Percentiles rank a stretch among this genome's conserved stretches.
Evolutionary conservation across 2,329 filamentous ascomycete genomes (phyloP).

Genomic region (Huntiella abstrusa): DNA sequence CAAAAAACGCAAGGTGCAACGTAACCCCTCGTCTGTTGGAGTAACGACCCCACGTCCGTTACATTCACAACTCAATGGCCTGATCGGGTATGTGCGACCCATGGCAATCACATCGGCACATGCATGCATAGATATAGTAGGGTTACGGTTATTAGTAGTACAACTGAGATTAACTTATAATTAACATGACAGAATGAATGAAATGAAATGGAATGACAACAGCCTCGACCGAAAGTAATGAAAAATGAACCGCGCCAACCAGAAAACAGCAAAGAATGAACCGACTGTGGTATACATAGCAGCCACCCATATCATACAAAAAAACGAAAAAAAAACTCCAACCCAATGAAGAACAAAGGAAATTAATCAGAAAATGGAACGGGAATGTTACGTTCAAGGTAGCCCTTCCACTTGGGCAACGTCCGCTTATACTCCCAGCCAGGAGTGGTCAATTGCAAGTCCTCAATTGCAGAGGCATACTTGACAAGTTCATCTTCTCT

Average conservation of each 20-base stretch:
- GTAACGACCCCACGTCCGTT: too few relatives aligned
- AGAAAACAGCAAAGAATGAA: slow-evolving; percentile 3
- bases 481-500: slow-evolving; percentile 37
- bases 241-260: slow-evolving; percentile 1
- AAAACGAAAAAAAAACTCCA: background rate
- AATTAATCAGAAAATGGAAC: slow-evolving; percentile 16
- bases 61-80: too few relatives aligned
- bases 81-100: too few relatives aligned
- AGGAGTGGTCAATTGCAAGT: slow-evolving; percentile 27
- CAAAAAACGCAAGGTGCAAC: too few relatives aligned
- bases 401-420: slow-evolving; percentile 33
- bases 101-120: too few relatives aligned
- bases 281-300: slow-evolving; percentile 2
- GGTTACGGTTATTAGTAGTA: too few relatives aligned
- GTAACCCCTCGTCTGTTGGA: too few relatives aligned
- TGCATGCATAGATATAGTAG: too few relatives aligned
- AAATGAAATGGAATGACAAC: background rate
- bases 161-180: background rate
- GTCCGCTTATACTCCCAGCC: slow-evolving; percentile 26
- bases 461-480: slow-evolving; percentile 45
- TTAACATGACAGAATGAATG: background rate
- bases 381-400: slow-evolving; percentile 27
- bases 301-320: background rate
- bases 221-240: background rate
- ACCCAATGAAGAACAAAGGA: background rate